Base-by-base conservation (phyloP, 768 basidiomycete genomes). In the Tremella yokohamensis region DNA sequence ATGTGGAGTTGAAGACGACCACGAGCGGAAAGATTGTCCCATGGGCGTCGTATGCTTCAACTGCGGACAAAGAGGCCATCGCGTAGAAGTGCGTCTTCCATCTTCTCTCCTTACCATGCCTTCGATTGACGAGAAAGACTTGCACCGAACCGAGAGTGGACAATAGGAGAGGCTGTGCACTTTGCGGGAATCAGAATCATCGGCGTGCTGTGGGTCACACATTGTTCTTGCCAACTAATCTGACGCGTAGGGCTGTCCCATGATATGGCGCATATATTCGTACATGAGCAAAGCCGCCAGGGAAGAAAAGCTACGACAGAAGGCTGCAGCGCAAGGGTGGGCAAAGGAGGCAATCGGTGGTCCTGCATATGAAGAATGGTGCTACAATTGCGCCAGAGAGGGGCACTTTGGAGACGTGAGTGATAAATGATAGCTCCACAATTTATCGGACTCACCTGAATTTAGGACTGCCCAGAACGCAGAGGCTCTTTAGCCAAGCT, bases 321-420 rank as follows among this genome's bases (percentile, higher is more conserved):
- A 66, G 47, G 13, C 40, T 29, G 15, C 38, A 25, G 56, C 57
- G 22, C 55, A 52, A 2, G 61, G 63, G 2, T 73, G 71, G 71
- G 63, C 54, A 4, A 62, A 62, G 42, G 71, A 73, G 44, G 71
- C 68, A 4, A 54, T 64, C n/a, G 66, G 68, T 2, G 68, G 68
- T 6, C 51, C 49, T 40, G 48, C 57, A 2, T 25, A 48, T 8
- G 66, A 68, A 12, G 56, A 64, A 34, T 73, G 64, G 66, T 73
- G 71, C 49, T 73, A 73, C 52, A 73, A 73, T 39, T 73, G 71
- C 54, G 68, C 71, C 26, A 50, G 56, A 49, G 58, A 65, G 42
- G 71, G 71, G 20, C 71, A 73, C 58, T 37, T 73, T 11, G 71
- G 71, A 16, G 71, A 73, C 58, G 70, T 69, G 42, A 63, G 70